Evolutionary conservation across 768 basidiomycete genomes (phyloP), one percentile per base, ranked within the genome.

Genomic region (Exsudoporus frostii): DNA sequence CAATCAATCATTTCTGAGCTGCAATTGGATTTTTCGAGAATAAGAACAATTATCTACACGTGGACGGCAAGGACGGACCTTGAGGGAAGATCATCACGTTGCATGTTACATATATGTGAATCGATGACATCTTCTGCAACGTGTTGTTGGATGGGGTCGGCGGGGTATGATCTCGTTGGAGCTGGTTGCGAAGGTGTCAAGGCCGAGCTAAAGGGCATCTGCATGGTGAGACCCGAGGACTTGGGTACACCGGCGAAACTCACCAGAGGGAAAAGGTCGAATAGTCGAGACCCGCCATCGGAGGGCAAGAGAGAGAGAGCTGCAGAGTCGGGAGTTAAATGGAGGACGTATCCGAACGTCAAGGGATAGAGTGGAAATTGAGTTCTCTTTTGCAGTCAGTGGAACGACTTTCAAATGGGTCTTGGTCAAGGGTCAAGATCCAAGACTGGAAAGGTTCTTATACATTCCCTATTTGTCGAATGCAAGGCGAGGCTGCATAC

Each of bases 1-100:
- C 50, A 45, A 64, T 60, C 64, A 37, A 47, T 56, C 53, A 52
- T 41, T 22, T 51, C 45, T 38, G 49, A 7, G 49, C 66, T 64
- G 55, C 32, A 58, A 65, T 62, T 62, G 46, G 45, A 52, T 56
- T 44, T 50, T 43, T 53, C 54, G 52, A 51, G 40, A 36, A 55
- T 56, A 45, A 54, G 56, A 17, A 42, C 32, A 45, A 51, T 38
- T 27, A 15, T 32, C 42, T 44, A 63, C 65, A 67, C 63, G 65
- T 63, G 65, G 53, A 34, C 56, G 55, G 40, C 47, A 55, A 67
- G 60, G 58, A 67, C 66, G 60, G 57, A 67, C 66, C 66, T 64
- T 64, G 67, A 60, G 62, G 60, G 67, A 66, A 64, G 65, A 67
- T 67, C 66, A 62, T 67, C 66, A 64, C 66, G 65, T 66, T 68